Base-by-base conservation (phyloP, 106 monocot genomes). In the Acorus gramineus region DNA sequence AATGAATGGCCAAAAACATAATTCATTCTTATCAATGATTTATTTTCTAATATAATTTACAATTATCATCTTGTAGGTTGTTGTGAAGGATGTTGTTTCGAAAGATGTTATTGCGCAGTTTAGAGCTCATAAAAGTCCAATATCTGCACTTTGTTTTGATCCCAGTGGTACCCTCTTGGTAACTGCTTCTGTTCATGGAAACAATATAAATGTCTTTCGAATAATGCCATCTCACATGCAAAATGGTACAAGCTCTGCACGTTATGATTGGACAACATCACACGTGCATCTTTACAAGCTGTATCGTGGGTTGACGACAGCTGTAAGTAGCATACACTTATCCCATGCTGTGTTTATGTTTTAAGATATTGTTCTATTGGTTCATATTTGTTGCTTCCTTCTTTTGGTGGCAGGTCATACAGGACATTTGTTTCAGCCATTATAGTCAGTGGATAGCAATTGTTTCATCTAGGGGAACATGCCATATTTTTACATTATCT, bases 61-160 rank as follows among this genome's bases (percentile, higher is more conserved):
- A 4, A 49, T 67, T 6, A 2, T 12, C 45, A 61, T 62, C 14
- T 61, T 80, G 59, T 80, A 96, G 95, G 90, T 96, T 50, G 89
- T 87, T 7, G 59, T 96, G 42, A 90, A 90, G 70, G 95, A 96
- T 78, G 82, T 96, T 54, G 60, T 85, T 57, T 82, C 87, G 6
- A 90, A 76, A 62, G 90, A 85, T 45, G 78, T 85, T 53, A 85
- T 96, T 56, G 84, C 95, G 28, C 95, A 96, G 60, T 96, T 96
- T 73, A 90, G 85, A 56, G 95, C 95, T 57, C 95, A 96, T 66
- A 74, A 74, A 2, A 96, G 95, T 75, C 87, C 95, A 44, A 90
- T 96, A 71, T 96, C 95, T 65, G 87, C 95, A 63, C 69, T 96
- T n/a, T 96, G 87, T 79, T 90, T 96, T 73, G 90, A 96, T 70